Conservation (phyloP, 23 red algal genomes). For the Gracilaria vermiculophylla region DNA sequence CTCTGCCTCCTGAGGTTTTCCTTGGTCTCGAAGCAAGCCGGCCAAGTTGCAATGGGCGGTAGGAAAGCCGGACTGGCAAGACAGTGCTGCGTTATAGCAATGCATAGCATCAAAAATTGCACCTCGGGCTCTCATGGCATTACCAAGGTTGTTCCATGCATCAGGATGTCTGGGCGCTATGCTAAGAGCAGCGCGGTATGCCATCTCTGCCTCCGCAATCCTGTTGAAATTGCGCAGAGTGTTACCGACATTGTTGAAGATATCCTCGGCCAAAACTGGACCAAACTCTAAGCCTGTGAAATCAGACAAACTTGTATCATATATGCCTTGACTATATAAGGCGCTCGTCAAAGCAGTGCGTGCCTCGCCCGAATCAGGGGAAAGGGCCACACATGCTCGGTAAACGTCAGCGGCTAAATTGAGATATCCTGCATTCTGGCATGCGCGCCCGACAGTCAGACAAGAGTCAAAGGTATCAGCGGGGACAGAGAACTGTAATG, state of each 20-base stretch:
- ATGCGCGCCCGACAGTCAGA: slow-evolving; percentile 32
- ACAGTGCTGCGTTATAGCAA: slow-evolving; percentile 35
- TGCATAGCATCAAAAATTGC: slow-evolving; percentile 53
- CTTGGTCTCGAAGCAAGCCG: slow-evolving; percentile 63
- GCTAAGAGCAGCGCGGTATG: slow-evolving; percentile 50
- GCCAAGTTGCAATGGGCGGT: slow-evolving; percentile 67
- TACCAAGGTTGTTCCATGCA: slow-evolving; percentile 73
- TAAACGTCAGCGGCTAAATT: slow-evolving; percentile 39
- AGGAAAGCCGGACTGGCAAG: slow-evolving; percentile 40
- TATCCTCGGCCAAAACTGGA: slow-evolving; percentile 40
- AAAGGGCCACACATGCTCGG: slow-evolving; percentile 46
- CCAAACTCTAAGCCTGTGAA: slow-evolving; percentile 24
- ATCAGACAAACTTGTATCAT: slow-evolving; percentile 1
- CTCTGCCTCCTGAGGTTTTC: slow-evolving; percentile 54
- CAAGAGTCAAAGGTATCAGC: slow-evolving; percentile 41
- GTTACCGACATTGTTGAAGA: slow-evolving; percentile 58
- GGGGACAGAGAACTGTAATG: slow-evolving; percentile 26
- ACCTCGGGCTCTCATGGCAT: slow-evolving; percentile 56
- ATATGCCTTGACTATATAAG: slow-evolving; percentile 21
- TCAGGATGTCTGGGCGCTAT: slow-evolving; percentile 57
- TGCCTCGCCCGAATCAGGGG: slow-evolving; percentile 43
- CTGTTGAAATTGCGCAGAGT: slow-evolving; percentile 27
- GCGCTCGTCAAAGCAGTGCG: slow-evolving; percentile 6
- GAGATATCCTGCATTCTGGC: slow-evolving; percentile 15
- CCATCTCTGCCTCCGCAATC: slow-evolving; percentile 53